Evolutionary conservation across 768 basidiomycete genomes (phyloP).

Genomic region (Boletellus ananiceps): DNA sequence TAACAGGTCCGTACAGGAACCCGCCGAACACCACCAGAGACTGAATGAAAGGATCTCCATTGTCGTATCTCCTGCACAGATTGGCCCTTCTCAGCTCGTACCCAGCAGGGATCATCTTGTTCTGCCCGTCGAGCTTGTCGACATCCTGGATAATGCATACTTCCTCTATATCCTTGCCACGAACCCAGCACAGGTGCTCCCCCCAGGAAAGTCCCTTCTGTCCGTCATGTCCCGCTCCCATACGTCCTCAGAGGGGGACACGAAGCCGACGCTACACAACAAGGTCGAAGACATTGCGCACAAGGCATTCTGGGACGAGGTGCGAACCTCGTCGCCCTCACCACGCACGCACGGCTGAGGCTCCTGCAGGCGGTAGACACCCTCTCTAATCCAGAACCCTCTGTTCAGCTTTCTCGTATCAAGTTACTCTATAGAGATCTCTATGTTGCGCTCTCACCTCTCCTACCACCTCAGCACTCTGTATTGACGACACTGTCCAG

Average conservation of each 20-base stretch:
- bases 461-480: constrained; percentile 54
- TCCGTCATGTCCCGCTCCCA: constrained; percentile 48
- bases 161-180: constrained; percentile 67
- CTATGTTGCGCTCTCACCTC: constrained; percentile 43
- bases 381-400: constrained; percentile 55
- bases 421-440: constrained; percentile 54
- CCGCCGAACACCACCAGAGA: neutral
- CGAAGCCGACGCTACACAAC: constrained; percentile 38
- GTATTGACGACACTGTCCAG: constrained; percentile 49
- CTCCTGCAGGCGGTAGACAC: constrained; percentile 47
- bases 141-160: constrained; percentile 54
- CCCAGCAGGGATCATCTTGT: constrained; percentile 19
- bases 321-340: constrained; percentile 29
- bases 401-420: constrained; percentile 55
- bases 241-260: constrained; percentile 12
- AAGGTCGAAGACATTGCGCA: constrained; percentile 48
- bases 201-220: constrained; percentile 67
- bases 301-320: constrained; percentile 73
- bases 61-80: constrained; percentile 10
- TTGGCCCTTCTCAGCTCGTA: constrained; percentile 16
- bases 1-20: neutral
- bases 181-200: constrained; percentile 55
- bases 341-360: constrained; percentile 16
- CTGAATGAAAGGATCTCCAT: constrained; percentile 13
- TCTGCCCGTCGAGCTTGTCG: constrained; percentile 54